phyloP scores from a whole-genome alignment of 805 yeast species.

The Candida xiaguanensis region DNA sequence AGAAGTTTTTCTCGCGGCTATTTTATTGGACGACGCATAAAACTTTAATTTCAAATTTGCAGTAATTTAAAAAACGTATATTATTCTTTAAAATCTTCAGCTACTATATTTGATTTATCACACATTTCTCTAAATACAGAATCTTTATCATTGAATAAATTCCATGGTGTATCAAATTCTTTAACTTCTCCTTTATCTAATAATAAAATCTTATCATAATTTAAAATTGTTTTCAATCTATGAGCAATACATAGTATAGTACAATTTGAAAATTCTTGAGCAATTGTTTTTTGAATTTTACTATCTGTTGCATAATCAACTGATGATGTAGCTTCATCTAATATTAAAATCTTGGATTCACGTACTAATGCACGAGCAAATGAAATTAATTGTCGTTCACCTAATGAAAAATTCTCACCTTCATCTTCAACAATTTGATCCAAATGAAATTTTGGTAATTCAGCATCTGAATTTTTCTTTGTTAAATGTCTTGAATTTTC shows the following conservation, averaged over 20 bases:
- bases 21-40: constrained; percentile 8
- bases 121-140: constrained; percentile 34
- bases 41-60: constrained; percentile 1
- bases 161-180: constrained; percentile 33
- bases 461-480: constrained; percentile 9
- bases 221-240: constrained; percentile 34
- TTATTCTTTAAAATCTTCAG: constrained; percentile 3
- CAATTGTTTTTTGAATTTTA: constrained; percentile 31
- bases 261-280: constrained; percentile 27
- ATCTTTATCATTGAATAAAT: constrained; percentile 21
- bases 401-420: constrained; percentile 34
- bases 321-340: constrained; percentile 39
- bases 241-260: constrained; percentile 39
- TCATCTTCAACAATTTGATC: constrained; percentile 35
- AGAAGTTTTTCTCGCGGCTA: constrained; percentile 8
- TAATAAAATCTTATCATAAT: constrained; percentile 32
- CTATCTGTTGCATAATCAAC: constrained; percentile 38
- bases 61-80: neutral
- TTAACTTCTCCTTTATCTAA: constrained; percentile 31
- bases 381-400: constrained; percentile 37
- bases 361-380: constrained; percentile 38
- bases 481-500: constrained; percentile 14
- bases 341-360: constrained; percentile 31
- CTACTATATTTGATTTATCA: constrained; percentile 28
- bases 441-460: constrained; percentile 33